Evolutionary conservation across 2,329 filamentous ascomycete genomes (phyloP).

Genomic region (Hypoxylon sp.): DNA sequence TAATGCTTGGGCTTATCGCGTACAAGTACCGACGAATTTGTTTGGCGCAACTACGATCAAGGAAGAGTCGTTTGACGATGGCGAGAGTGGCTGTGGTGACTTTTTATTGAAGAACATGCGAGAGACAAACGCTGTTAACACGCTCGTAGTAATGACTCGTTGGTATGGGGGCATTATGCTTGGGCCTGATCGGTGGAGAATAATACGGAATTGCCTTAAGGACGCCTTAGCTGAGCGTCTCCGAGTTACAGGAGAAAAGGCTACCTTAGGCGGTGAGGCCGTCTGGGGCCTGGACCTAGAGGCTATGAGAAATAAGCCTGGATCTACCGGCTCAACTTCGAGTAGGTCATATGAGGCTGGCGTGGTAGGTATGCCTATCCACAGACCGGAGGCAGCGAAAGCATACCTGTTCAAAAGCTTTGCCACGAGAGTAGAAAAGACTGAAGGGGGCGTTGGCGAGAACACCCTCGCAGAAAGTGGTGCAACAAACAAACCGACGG

Average conservation of each 20-base stretch:
- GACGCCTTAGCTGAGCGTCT: slow-evolving; percentile 66
- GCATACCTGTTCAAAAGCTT: slow-evolving; percentile 72
- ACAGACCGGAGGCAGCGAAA: slow-evolving; percentile 77
- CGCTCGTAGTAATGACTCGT: slow-evolving; percentile 69
- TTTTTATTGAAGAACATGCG: slow-evolving; percentile 68
- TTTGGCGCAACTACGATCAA: slow-evolving; percentile 55
- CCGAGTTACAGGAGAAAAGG: slow-evolving; percentile 58
- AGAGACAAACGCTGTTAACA: slow-evolving; percentile 63
- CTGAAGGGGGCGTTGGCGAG: slow-evolving; percentile 6
- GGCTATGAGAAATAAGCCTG: slow-evolving; percentile 59
- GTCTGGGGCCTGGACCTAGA: slow-evolving; percentile 72
- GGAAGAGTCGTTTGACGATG: slow-evolving; percentile 70
- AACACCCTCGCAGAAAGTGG: slow-evolving; percentile 29
- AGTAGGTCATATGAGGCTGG: slow-evolving; percentile 49
- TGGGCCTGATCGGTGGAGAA: slow-evolving; percentile 71
- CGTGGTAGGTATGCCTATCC: slow-evolving; percentile 74
- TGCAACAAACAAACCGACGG: slow-evolving; percentile 42
- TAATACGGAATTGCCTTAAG: slow-evolving; percentile 69
- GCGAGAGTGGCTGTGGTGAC: slow-evolving; percentile 70
- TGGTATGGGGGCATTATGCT: slow-evolving; percentile 74
- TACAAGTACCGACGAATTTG: slow-evolving; percentile 52
- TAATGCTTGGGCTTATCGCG: slow-evolving; percentile 68
- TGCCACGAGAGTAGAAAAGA: slow-evolving; percentile 55
- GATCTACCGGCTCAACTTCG: slow-evolving; percentile 46
- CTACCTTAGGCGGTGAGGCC: slow-evolving; percentile 62